Base-by-base conservation (phyloP, 331 rosid genomes). In the Malus hybrid region DNA sequence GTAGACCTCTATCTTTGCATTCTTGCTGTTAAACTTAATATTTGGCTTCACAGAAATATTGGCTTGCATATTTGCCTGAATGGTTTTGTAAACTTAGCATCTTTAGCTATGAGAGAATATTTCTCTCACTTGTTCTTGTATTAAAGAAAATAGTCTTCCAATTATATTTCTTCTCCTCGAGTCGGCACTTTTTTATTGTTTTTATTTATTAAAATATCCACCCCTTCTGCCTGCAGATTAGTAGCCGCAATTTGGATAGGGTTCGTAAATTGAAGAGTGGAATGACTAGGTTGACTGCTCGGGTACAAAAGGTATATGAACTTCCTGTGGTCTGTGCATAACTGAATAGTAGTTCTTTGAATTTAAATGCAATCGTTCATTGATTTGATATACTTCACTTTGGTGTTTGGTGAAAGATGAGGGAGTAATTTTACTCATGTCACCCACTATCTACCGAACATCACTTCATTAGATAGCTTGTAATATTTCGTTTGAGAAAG, bases 241-340 rank as follows among this genome's bases (percentile, higher is more conserved):
- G 96, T 72, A 92, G 96, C 81, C 97, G 96, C 79, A 94, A 94
- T 84, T 86, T 94, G 96, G 97, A 94, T 83, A 88, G 96, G 80
- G 97, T 94, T 77, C 97, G 97, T 83, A 94, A 90, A 83, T 60
- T 90, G 84, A 92, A 94, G 86, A 90, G 99, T 87, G 96, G 93
- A 67, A 95, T 95, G 97, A 95, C 99, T n/a, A 90, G 99, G 90
- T 78, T 95, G 92, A 95, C 97, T 67, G 99, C 96, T 65, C 84
- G 99, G 76, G 99, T 95, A 64, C 99, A 95, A 84, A 95, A 95
- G 97, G 99, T 95, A 79, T 28, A 71, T 64, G 31, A 29, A 39
- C 6, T 65, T 75, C n/a, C 68, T 33, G 48, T 48, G 46, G 39
- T 22, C 54, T 69, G 55, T 74, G 64, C 67, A 50, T 59, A 44